Conservation (phyloP, 192 early-diverging fungal genomes). For the Obelidium mucronatum region DNA sequence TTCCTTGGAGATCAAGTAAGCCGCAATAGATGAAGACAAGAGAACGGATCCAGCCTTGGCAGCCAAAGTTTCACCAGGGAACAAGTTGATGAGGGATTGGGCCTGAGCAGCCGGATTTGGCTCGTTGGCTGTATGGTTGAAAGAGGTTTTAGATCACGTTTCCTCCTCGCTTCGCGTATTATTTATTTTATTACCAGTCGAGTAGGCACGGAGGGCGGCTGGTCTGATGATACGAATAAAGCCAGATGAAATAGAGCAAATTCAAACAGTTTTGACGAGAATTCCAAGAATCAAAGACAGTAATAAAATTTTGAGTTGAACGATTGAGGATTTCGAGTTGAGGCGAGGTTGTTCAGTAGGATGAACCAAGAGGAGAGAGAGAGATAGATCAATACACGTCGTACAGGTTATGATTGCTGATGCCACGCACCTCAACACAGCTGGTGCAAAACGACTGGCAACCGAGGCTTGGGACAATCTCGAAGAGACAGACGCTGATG, state of each 20-base stretch:
- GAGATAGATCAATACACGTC: too few relatives aligned
- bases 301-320: too few relatives aligned
- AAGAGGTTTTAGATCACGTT: neutral
- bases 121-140: neutral
- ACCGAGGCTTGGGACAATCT: conserved; percentile 2
- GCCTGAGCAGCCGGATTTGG: conserved; percentile 53
- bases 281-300: too few relatives aligned
- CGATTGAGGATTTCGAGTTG: too few relatives aligned
- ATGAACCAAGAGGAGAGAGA: too few relatives aligned
- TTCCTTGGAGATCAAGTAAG: conserved; percentile 95
- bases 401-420: too few relatives aligned
- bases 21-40: conserved; percentile 79
- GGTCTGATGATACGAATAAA: too few relatives aligned
- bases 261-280: too few relatives aligned
- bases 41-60: conserved; percentile 92
- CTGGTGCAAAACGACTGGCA: conserved; percentile 17
- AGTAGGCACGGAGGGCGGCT: conserved; percentile 9
- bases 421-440: conserved; percentile 14
- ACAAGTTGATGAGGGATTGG: conserved; percentile 87
- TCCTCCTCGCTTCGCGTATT: too few relatives aligned
- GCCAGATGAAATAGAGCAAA: too few relatives aligned
- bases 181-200: neutral
- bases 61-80: conserved; percentile 88
- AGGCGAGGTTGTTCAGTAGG: too few relatives aligned
- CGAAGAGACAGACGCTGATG: conserved; percentile 19